Evolutionary conservation across 108 stramenopile genomes (phyloP), one percentile per base, ranked within the genome.

Genomic region (Nitzschia putrida): DNA sequence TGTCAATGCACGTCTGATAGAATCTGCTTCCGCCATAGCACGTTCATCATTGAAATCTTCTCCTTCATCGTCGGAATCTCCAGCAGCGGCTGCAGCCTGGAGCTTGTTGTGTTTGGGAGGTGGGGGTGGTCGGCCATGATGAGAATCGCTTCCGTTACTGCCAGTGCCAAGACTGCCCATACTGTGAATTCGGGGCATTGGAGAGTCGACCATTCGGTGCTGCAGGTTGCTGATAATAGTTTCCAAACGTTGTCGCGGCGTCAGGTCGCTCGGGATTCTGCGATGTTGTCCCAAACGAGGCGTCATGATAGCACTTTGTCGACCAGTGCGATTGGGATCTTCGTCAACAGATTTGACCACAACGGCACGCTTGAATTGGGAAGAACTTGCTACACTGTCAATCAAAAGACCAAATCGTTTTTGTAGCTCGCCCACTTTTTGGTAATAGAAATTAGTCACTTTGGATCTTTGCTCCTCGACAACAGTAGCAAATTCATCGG

Each of bases 1-100:
- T 0, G 80, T 76, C 53, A 95, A 54, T 10, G 91, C 89, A 12
- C 94, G 85, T 56, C 87, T 78, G 37, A 95, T 90, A 5, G 89
- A 90, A 65, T 89, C 85, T 37, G 77, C 74, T 70, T 89, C 79
- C 7, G 67, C 64, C 2, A 72, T 40, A 22, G 43, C 25, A 34
- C 78, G 64, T 10, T 74, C 50, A 18, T 71, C 57, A 7, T 79
- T 70, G 12, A 49, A 37, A 13, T 61, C 49, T 45, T 68, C 52
- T 16, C 50, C 61, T 26, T 64, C 25, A 0, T 67, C 68, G 56
- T 77, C 76, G 41, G 64, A 71, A 21, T 41, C 60, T 29, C 53
- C 66, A 53, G 63, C 66, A 50, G 69, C 20, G 29, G 14, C 47
- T 49, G 47, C 41, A n/a, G 39, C 57, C 6, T 49, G 14, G 14